These are phyloP conservation scores for Ustilago sp. DNA, from an alignment of 1,284 basidiomycete species.

Conservation along the genomic window DNA sequence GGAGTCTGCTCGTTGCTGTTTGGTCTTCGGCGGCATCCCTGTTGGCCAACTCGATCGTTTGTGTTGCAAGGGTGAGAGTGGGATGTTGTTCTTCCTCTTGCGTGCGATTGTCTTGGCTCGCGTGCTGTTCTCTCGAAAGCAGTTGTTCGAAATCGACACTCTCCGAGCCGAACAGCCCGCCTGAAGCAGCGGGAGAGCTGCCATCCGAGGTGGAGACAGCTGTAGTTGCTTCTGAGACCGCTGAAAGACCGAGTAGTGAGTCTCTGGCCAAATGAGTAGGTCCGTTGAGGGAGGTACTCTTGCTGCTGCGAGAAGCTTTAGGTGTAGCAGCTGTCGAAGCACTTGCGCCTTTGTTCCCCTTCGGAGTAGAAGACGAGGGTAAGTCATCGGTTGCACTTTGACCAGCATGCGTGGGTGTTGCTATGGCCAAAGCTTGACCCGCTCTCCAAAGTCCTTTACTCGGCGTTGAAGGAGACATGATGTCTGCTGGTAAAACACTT, in stretches of 20 bases:
- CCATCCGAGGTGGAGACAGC: conserved; percentile 28
- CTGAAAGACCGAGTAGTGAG: conserved; percentile 43
- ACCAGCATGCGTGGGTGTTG: conserved; percentile 27
- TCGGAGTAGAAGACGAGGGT: conserved; percentile 37
- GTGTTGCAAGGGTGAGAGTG: neutral
- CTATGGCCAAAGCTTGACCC: conserved; percentile 2
- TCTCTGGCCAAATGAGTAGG: conserved; percentile 29
- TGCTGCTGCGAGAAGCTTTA: conserved; percentile 19
- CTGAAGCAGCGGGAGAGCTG: conserved; percentile 24
- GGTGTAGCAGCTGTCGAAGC: conserved; percentile 17
- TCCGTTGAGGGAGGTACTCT: conserved; percentile 6
- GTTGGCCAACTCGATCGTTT: neutral
- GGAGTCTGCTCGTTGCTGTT: conserved; percentile 32
- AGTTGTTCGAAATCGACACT: conserved; percentile 51
- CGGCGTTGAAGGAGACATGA: conserved; percentile 55
- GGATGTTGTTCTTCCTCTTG: neutral
- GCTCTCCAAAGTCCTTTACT: conserved; percentile 47
- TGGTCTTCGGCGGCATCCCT: conserved; percentile 10
- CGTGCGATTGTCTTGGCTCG: conserved; percentile 1
- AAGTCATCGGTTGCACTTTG: conserved; percentile 14
- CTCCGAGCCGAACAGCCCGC: conserved; percentile 44
- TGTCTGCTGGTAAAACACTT: conserved; percentile 37
- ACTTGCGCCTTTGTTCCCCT: neutral
- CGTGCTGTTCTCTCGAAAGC: conserved; percentile 28
- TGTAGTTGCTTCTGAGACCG: conserved; percentile 41